phyloP scores from a whole-genome alignment of 1,284 basidiomycete genomes.

The Fomitopsis pinicola region DNA sequence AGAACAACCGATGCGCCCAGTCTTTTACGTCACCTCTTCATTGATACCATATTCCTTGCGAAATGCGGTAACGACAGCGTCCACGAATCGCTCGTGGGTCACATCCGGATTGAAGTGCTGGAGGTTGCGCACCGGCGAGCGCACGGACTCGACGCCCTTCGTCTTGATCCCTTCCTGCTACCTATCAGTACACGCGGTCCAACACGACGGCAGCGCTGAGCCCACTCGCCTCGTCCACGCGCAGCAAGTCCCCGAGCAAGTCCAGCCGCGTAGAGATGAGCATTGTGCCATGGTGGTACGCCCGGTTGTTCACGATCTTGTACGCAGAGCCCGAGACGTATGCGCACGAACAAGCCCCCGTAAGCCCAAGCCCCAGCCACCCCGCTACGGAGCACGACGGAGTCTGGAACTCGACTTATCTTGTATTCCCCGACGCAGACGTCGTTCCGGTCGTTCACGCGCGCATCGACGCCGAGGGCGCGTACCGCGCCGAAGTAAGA shows the following conservation, averaged over 20 bases:
- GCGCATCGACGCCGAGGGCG: slow-evolving; percentile 68
- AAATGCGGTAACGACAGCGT: slow-evolving; percentile 75
- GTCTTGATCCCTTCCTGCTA: slow-evolving; percentile 74
- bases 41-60: slow-evolving; percentile 54
- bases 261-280: slow-evolving; percentile 80
- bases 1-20: neutral
- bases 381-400: slow-evolving; percentile 8
- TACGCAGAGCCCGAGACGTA: slow-evolving; percentile 98
- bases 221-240: slow-evolving; percentile 59
- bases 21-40: slow-evolving; percentile 32
- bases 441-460: slow-evolving; percentile 90
- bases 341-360: slow-evolving; percentile 7
- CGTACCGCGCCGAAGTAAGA: slow-evolving; percentile 79
- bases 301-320: slow-evolving; percentile 87
- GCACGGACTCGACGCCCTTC: slow-evolving; percentile 87
- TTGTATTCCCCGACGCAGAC: slow-evolving; percentile 81
- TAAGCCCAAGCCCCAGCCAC: slow-evolving; percentile 10
- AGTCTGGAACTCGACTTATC: slow-evolving; percentile 51
- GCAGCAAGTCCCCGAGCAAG: slow-evolving; percentile 70
- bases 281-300: slow-evolving; percentile 99
- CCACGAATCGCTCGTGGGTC: slow-evolving; percentile 69
- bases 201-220: too few relatives aligned
- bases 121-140: slow-evolving; percentile 89
- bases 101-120: slow-evolving; percentile 48
- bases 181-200: too few relatives aligned